These are phyloP conservation scores for Perilla frutescens DNA, from an alignment of 257 asterid genomes.

Conservation along the genomic window DNA sequence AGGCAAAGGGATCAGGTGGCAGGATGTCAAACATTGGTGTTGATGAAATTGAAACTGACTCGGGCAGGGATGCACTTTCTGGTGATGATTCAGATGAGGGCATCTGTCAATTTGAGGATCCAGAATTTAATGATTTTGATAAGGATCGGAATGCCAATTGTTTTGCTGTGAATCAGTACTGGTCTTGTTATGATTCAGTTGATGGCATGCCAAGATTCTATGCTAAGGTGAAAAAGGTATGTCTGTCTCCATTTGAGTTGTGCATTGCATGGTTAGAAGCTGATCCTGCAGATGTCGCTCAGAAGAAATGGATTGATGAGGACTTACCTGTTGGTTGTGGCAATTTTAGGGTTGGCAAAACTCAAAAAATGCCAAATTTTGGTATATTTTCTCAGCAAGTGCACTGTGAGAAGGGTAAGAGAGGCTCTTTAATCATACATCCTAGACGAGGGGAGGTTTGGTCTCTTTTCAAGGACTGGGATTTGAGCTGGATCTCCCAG, in stretches of 20 bases:
- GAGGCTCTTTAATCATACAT: constrained; percentile 49
- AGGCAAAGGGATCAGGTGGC: constrained; percentile 26
- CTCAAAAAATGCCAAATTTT: constrained; percentile 33
- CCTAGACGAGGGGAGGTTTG: constrained; percentile 79
- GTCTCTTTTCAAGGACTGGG: constrained; percentile 81
- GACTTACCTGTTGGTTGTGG: constrained; percentile 79
- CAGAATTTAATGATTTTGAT: constrained; percentile 79
- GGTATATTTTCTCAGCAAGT: constrained; percentile 61
- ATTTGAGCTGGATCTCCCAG: constrained; percentile 57
- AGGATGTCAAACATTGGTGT: constrained; percentile 32
- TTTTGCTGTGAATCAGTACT: constrained; percentile 63
- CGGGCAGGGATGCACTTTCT: constrained; percentile 43
- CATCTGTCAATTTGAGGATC: constrained; percentile 49
- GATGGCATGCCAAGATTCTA: constrained; percentile 87
- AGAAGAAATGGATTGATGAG: constrained; percentile 40
- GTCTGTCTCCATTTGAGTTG: constrained; percentile 51
- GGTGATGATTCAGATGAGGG: constrained; percentile 26
- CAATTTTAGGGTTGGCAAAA: constrained; percentile 48
- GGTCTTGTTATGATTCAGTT: constrained; percentile 76
- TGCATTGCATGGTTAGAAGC: constrained; percentile 72
- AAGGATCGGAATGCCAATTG: constrained; percentile 46
- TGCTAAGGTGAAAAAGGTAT: constrained; percentile 60
- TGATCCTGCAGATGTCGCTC: constrained; percentile 47
- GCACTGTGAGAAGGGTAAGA: constrained; percentile 46
- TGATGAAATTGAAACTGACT: constrained; percentile 51